Evolutionary conservation across 306 rosid genomes (phyloP), one percentile per base, ranked within the genome.

Genomic region (Inga oerstediana): DNA sequence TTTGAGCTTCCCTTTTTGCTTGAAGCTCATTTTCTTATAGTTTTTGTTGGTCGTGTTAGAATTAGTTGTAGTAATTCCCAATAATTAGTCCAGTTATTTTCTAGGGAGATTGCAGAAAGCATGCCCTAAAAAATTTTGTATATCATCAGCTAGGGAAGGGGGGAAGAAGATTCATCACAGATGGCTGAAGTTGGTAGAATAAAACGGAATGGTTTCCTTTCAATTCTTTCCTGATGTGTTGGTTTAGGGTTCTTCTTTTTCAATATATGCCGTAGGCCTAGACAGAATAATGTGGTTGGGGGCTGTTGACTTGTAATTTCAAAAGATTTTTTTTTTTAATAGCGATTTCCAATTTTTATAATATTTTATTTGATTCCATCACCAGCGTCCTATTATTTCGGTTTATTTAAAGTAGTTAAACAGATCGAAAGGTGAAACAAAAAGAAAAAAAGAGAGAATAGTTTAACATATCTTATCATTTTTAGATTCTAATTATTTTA

Each of bases 51-150:
- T 64, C 30, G 10, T 78, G 76, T 80, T 74, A 79, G 79, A 80
- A 51, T 77, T 83, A 85, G 81, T 67, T 88, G 77, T 70, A 20
- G 74, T 39, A 54, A 39, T 71, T 43, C 59, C 49, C 82, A n/a
- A 43, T 61, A 44, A 30, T 22, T 44, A 34, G 68, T 27, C 17
- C 67, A 59, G 56, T 22, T 43, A 62, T 6, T 30, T 62, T 70
- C 12, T 43, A 49, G 62, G 80, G 84, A 9, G 27, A 64, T 80
- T 48, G 15, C 70, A 22, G 75, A 59, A 72, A 82, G 56, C 66
- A 72, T 30, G 43, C 85, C 88, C 77, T 62, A 49, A 49, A 85
- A 78, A 22, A 9, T 22, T 80, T 88, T 83, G 91, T 88, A 85
- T 80, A 83, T 80, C 68, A 76, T 61, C 70, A 71, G n/a, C 67